Evolutionary conservation across 805 yeast species (phyloP).

Genomic region (Ogataea nitratoaversa): DNA sequence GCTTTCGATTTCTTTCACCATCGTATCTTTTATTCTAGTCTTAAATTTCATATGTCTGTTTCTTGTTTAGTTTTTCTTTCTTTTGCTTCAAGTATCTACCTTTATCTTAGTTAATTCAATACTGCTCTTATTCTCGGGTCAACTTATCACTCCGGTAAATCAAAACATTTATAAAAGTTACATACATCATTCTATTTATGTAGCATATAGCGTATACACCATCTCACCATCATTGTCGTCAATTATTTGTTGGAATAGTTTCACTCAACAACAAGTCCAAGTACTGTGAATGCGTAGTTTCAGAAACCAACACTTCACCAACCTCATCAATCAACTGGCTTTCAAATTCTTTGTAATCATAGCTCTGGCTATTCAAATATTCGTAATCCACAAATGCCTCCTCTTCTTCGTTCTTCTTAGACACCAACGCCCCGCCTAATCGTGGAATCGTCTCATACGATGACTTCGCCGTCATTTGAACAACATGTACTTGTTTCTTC

Average conservation of each 20-base stretch:
- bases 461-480: constrained; percentile 73
- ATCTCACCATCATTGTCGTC: neutral
- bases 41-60: no score
- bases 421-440: constrained; percentile 64
- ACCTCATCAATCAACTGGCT: constrained; percentile 22
- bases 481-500: constrained; percentile 50
- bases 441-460: constrained; percentile 54
- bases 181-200: no score
- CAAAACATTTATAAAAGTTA: no score
- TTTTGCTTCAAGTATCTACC: no score
- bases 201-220: no score
- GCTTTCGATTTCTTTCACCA: no score
- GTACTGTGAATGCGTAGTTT: constrained; percentile 30
- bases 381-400: constrained; percentile 43
- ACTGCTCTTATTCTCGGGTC: no score
- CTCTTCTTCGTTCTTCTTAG: constrained; percentile 60
- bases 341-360: constrained; percentile 24
- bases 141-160: no score
- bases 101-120: no score
- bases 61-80: no score
- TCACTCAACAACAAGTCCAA: constrained; percentile 26
- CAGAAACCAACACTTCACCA: constrained; percentile 17
- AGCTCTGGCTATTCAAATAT: constrained; percentile 42
- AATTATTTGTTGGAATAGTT: constrained; percentile 6
- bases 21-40: no score